phyloP scores from a whole-genome alignment of 2,329 filamentous ascomycete genomes.

The Fusarium solani-melongenae region DNA sequence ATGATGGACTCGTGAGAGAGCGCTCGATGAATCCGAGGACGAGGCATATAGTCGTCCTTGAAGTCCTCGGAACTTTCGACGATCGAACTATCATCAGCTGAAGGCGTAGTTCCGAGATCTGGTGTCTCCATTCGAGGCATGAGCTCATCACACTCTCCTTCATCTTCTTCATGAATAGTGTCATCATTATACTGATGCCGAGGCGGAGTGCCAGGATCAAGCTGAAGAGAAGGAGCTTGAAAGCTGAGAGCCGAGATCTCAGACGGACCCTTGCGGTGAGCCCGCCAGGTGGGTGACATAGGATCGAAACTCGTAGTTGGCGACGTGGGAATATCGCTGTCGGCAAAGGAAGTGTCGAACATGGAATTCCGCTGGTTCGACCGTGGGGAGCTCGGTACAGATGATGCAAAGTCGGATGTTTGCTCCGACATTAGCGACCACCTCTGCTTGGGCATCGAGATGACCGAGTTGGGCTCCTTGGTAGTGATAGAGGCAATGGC shows the following conservation, averaged over 20 bases:
- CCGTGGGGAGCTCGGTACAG: conserved; percentile 82
- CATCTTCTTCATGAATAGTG: conserved; percentile 54
- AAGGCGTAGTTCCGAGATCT: conserved; percentile 41
- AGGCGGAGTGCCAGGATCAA: conserved; percentile 48
- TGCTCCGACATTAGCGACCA: conserved; percentile 69
- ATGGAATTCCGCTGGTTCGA: conserved; percentile 79
- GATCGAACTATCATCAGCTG: conserved; percentile 50
- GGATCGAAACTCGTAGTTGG: conserved; percentile 82
- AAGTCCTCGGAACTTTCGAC: conserved; percentile 46
- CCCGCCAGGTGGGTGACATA: conserved; percentile 67
- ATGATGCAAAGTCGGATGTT: conserved; percentile 76
- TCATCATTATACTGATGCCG: conserved; percentile 42
- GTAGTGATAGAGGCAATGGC: conserved; percentile 55
- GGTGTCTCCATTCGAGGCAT: conserved; percentile 39
- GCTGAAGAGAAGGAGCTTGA: conserved; percentile 49
- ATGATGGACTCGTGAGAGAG: conserved; percentile 90
- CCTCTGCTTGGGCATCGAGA: conserved; percentile 59
- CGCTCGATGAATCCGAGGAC: conserved; percentile 68
- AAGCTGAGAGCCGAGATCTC: conserved; percentile 66
- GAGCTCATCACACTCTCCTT: conserved; percentile 43
- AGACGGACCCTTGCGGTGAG: conserved; percentile 67
- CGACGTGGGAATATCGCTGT: conserved; percentile 79
- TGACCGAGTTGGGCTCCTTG: conserved; percentile 63
- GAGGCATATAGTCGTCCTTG: conserved; percentile 51
- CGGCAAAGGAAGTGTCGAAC: conserved; percentile 75